A percentile compares a stretch with the other conserved stretches of the same genome.
These are phyloP conservation scores for Chenopodium berlandieri DNA, from an alignment of 148 eudicot species.

Conservation along the genomic window DNA sequence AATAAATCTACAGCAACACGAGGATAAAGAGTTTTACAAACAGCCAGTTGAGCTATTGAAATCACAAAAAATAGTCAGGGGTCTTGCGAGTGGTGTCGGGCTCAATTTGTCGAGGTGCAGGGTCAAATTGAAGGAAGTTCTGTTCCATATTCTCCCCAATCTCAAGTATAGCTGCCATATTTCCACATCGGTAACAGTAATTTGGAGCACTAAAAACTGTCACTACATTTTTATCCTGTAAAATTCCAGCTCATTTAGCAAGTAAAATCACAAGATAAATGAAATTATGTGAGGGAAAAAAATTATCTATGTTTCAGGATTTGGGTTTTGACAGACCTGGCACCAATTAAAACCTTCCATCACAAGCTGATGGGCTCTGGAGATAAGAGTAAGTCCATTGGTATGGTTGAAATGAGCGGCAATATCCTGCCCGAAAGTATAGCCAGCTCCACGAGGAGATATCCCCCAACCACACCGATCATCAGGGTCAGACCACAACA, in stretches of 20 bases:
- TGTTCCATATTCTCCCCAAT: constrained; percentile 94
- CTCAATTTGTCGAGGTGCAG: constrained; percentile 87
- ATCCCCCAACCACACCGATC: constrained; percentile 99
- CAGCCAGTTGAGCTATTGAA: constrained; percentile 11
- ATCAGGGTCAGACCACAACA: constrained; percentile 98
- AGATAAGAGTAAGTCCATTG: constrained; percentile 83
- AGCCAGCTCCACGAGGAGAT: constrained; percentile 98
- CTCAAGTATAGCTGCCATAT: constrained; percentile 90
- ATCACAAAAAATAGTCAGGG: constrained; percentile 91
- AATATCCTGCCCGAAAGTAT: constrained; percentile 95
- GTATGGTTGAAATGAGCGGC: constrained; percentile 84
- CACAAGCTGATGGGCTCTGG: constrained; percentile 96
- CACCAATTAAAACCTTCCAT: constrained; percentile 99
- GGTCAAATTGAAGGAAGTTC: constrained; percentile 90
- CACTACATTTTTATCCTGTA: constrained; percentile 82
- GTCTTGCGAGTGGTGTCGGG: constrained; percentile 88
- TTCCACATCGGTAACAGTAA: constrained; percentile 88
- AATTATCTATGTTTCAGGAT: not conserved
- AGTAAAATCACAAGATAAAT: not conserved
- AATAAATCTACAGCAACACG: constrained; percentile 42
- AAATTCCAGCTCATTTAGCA: constrained; percentile 4
- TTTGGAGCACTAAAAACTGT: constrained; percentile 92
- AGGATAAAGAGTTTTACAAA: constrained; percentile 33
- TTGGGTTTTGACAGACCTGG: constrained; percentile 51
- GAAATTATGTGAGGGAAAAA: not conserved